Evolutionary conservation across 139 green algal genomes (phyloP).

Genomic region (Picochlorum sp.): DNA sequence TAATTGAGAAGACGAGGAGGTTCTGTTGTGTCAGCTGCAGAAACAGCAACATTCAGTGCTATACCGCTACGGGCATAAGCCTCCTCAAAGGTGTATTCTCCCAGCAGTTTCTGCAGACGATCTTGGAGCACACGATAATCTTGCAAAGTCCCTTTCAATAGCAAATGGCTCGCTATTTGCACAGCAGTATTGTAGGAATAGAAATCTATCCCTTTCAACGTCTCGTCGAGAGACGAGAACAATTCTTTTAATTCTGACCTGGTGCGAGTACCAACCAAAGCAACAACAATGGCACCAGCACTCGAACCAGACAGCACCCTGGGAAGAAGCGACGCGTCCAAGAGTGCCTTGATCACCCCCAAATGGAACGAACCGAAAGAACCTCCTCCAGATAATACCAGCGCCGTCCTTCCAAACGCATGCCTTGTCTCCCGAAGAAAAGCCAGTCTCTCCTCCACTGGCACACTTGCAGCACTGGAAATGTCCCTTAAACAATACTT

Average conservation of each 20-base stretch:
- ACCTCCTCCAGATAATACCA: conserved; percentile 87
- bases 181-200: conserved; percentile 68
- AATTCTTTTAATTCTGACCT: conserved; percentile 62
- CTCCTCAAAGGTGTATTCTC: conserved; percentile 79
- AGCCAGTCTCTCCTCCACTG: conserved; percentile 72
- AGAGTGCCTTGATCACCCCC: conserved; percentile 58
- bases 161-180: conserved; percentile 56
- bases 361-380: conserved; percentile 68
- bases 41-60: conserved; percentile 87
- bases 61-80: conserved; percentile 71
- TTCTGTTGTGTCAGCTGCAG: conserved; percentile 81
- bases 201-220: conserved; percentile 68
- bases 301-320: conserved; percentile 79
- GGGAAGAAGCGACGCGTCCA: conserved; percentile 78
- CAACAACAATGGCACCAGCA: conserved; percentile 67
- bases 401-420: conserved; percentile 85
- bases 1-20: conserved; percentile 89
- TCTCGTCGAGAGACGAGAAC: conserved; percentile 32
- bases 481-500: conserved; percentile 52
- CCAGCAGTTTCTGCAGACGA: conserved; percentile 57
- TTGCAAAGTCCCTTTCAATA: conserved; percentile 55
- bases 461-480: conserved; percentile 18
- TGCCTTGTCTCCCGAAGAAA: conserved; percentile 89
- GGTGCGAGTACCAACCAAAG: conserved; percentile 46
- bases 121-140: conserved; percentile 42